A percentile compares a stretch with the other conserved stretches of the same genome.
Evolutionary conservation across 495 filamentous ascomycete species (phyloP).

Genomic region (Penicillium steckii): DNA sequence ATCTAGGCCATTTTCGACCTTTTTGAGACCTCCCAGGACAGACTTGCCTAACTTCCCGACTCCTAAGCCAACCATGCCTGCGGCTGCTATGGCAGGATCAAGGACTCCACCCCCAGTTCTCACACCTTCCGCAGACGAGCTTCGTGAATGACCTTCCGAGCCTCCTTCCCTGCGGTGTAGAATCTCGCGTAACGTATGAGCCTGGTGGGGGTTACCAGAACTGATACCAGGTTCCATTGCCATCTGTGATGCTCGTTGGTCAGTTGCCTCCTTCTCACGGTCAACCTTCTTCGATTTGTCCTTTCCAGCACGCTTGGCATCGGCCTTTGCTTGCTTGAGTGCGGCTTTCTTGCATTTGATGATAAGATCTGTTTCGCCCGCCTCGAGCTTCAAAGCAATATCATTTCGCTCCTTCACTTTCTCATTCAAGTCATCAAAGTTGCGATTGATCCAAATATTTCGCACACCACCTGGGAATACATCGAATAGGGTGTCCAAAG

Average conservation of each 20-base stretch:
- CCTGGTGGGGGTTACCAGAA: conserved; percentile 81
- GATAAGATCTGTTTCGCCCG: conserved; percentile 82
- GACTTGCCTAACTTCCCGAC: conserved; percentile 58
- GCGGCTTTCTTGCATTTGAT: conserved; percentile 74
- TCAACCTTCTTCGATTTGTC: conserved; percentile 53
- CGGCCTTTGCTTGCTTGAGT: conserved; percentile 60
- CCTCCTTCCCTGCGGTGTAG: conserved; percentile 36
- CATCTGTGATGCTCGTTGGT: conserved; percentile 59
- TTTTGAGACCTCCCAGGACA: conserved; percentile 51
- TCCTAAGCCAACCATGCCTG: conserved; percentile 56
- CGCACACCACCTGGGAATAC: conserved; percentile 94
- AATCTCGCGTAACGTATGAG: conserved; percentile 68
- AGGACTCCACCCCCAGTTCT: conserved; percentile 23
- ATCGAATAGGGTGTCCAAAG: conserved; percentile 83
- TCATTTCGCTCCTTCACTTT: conserved; percentile 78
- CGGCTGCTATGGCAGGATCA: conserved; percentile 43
- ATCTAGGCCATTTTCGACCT: conserved; percentile 42
- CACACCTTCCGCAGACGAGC: conserved; percentile 27
- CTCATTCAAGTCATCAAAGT: conserved; percentile 81
- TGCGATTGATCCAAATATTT: conserved; percentile 95
- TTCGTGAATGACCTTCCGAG: conserved; percentile 19
- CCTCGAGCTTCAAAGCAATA: conserved; percentile 72
- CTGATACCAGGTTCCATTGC: conserved; percentile 72
- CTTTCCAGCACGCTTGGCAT: conserved; percentile 61
- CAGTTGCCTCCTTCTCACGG: conserved; percentile 32